A percentile compares a stretch with the other conserved stretches of the same genome.
phyloP scores from a whole-genome alignment of 176 grass and related monocot species.

The Oryza longistaminata region DNA sequence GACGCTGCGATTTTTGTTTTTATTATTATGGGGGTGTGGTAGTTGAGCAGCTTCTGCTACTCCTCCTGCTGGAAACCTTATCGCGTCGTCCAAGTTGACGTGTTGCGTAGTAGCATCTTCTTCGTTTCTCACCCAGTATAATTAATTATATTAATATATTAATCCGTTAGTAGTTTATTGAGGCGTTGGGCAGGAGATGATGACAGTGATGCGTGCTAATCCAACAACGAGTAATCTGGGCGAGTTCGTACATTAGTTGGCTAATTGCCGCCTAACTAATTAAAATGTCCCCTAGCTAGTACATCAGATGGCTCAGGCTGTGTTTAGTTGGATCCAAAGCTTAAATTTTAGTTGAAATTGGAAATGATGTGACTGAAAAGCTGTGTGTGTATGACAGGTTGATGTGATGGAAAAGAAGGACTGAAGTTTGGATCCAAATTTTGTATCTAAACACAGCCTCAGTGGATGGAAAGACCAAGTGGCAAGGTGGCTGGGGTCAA shows the following conservation, averaged over 20 bases:
- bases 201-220: not conserved
- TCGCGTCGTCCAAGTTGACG: not conserved
- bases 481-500: not conserved
- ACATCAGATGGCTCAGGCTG: not conserved
- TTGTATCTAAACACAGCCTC: too few relatives aligned
- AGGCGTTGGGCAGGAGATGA: not conserved
- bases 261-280: slow-evolving; percentile 19
- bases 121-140: not conserved
- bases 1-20: not conserved
- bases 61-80: not conserved
- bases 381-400: too few relatives aligned
- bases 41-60: not conserved
- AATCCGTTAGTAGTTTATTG: not conserved
- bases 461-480: not conserved
- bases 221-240: not conserved
- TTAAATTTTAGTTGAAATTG: too few relatives aligned
- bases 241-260: not conserved
- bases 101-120: not conserved
- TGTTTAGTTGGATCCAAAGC: too few relatives aligned
- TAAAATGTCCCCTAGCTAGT: too few relatives aligned
- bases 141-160: not conserved
- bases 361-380: too few relatives aligned
- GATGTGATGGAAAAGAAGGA: too few relatives aligned
- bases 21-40: too few relatives aligned
- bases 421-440: too few relatives aligned